Percentiles rank a stretch among this genome's conserved stretches.
Evolutionary conservation across 371 early-diverging fungal species (phyloP).

Genomic region (Apophysomyces trapeziformis): DNA sequence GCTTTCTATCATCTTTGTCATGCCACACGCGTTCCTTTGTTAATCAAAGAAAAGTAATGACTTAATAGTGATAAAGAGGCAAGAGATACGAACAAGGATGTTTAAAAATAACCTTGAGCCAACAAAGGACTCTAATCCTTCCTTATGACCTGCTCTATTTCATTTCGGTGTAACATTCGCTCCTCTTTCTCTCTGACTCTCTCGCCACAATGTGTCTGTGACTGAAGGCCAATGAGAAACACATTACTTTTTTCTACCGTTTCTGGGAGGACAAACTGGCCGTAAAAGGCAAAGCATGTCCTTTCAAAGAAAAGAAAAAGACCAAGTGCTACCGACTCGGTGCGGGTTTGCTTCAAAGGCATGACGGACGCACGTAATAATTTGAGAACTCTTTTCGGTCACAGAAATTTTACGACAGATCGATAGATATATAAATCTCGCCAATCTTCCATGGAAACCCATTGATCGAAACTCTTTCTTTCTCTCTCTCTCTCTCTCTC

Average conservation of each 20-base stretch:
- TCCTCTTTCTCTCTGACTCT: background rate
- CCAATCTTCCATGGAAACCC: no score
- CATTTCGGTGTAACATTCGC: no score
- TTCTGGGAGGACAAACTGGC: constrained; percentile 5
- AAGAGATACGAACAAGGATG: no score
- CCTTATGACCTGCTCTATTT: no score
- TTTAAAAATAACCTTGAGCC: no score
- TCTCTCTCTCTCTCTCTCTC: background rate
- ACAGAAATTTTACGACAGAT: background rate
- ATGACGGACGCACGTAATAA: constrained; percentile 10
- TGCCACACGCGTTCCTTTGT: no score
- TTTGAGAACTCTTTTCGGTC: background rate
- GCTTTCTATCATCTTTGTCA: no score
- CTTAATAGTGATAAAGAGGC: no score
- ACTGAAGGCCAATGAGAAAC: constrained; percentile 5
- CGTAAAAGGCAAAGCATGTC: background rate
- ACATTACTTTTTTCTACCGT: background rate
- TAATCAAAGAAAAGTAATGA: no score
- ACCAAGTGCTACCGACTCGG: background rate
- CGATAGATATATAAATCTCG: background rate
- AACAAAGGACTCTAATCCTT: no score
- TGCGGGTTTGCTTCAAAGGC: background rate
- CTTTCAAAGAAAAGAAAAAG: no score
- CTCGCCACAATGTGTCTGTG: constrained; percentile 2
- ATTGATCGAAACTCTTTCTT: background rate